These are phyloP conservation scores for Bipolaris zeicola DNA, from an alignment of 2,329 filamentous ascomycete species.

Conservation along the genomic window DNA sequence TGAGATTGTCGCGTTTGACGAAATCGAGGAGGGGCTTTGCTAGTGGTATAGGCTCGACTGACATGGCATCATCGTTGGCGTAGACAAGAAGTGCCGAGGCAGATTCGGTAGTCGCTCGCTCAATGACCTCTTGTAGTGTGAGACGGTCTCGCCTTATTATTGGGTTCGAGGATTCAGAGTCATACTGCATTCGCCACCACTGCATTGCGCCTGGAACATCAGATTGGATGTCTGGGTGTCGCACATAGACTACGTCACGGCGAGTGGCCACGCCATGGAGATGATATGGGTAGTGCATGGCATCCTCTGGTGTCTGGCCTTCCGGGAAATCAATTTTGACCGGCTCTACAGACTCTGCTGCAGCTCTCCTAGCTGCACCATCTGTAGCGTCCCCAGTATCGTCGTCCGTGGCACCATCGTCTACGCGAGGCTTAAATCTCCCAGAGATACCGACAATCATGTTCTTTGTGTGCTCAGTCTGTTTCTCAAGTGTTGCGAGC, in stretches of 20 bases:
- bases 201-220: constrained; percentile 26
- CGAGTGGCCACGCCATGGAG: constrained; percentile 64
- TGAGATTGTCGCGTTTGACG: constrained; percentile 56
- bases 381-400: not conserved
- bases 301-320: constrained; percentile 28
- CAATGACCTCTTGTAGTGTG: constrained; percentile 60
- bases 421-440: constrained; percentile 53
- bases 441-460: constrained; percentile 53
- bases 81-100: constrained; percentile 63
- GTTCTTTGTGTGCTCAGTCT: constrained; percentile 50
- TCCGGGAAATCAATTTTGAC: constrained; percentile 16
- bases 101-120: constrained; percentile 59
- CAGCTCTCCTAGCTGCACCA: constrained; percentile 35
- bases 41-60: constrained; percentile 24
- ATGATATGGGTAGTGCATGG: constrained; percentile 55
- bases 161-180: constrained; percentile 29
- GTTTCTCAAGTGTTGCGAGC: constrained; percentile 47
- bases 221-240: constrained; percentile 46
- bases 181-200: constrained; percentile 48
- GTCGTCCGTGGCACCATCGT: constrained; percentile 31
- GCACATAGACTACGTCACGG: constrained; percentile 62
- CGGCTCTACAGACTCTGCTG: not conserved
- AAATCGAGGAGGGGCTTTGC: constrained; percentile 48
- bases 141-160: constrained; percentile 46
- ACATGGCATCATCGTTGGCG: constrained; percentile 55